Conservation (phyloP, 208 protist genomes). For the Trypanosoma caninum region DNA sequence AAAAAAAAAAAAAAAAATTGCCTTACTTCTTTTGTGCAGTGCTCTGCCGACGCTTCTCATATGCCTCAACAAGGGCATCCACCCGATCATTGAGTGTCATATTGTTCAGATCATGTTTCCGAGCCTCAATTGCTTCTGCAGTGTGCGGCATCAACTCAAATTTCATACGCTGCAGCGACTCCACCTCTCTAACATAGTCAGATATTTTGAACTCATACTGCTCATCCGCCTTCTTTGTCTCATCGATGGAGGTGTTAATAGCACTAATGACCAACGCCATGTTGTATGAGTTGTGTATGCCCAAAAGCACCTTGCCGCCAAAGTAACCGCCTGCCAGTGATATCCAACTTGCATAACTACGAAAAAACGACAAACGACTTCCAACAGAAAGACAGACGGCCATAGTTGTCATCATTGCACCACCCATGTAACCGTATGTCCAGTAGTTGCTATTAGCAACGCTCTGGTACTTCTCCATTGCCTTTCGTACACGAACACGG, state of each 20-base stretch:
- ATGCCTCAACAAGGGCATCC: constrained; percentile 58
- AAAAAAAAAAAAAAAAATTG: background rate
- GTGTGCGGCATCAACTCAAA: constrained; percentile 52
- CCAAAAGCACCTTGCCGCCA: constrained; percentile 67
- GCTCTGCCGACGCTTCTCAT: constrained; percentile 48
- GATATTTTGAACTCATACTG: constrained; percentile 53
- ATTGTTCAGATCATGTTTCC: constrained; percentile 24
- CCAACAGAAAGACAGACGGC: constrained; percentile 57
- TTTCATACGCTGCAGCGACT: constrained; percentile 54
- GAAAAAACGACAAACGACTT: constrained; percentile 63
- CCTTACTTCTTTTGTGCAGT: constrained; percentile 33
- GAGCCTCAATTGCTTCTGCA: constrained; percentile 28
- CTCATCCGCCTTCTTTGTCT: constrained; percentile 70
- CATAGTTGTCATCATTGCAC: constrained; percentile 66
- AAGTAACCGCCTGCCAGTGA: constrained; percentile 72
- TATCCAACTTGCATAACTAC: constrained; percentile 70
- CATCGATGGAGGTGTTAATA: constrained; percentile 59
- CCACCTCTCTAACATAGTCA: constrained; percentile 60
- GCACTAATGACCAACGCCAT: constrained; percentile 41
- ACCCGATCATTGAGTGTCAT: constrained; percentile 44
- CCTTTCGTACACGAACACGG: constrained; percentile 37
- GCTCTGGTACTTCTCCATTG: constrained; percentile 50
- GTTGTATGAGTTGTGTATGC: constrained; percentile 53
- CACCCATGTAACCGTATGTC: constrained; percentile 83
- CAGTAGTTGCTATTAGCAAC: constrained; percentile 77